A percentile compares a stretch with the other conserved stretches of the same genome.
Conservation (phyloP, 495 filamentous ascomycete species). For the Aspergillus nanangensis region DNA sequence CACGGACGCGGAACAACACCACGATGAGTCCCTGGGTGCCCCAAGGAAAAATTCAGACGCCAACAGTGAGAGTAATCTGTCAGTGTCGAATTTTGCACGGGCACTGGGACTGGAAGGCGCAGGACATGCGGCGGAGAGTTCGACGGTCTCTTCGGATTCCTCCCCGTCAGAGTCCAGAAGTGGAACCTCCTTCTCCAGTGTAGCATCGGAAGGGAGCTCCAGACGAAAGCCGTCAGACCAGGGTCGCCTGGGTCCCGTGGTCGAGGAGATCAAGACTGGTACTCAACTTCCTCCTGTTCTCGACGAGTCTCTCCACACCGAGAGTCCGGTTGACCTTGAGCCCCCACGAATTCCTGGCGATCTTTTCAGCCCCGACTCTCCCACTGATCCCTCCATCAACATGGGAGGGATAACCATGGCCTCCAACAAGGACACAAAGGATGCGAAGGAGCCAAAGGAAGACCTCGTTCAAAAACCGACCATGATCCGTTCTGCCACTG, state of each 20-base stretch:
- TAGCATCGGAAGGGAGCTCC: slow-evolving; percentile 38
- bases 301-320: slow-evolving; percentile 15
- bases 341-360: slow-evolving; percentile 30
- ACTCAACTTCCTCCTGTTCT: slow-evolving; percentile 15
- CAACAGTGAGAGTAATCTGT: slow-evolving; percentile 26
- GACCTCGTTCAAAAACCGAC: slow-evolving; percentile 18
- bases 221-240: slow-evolving; percentile 29
- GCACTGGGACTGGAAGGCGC: slow-evolving; percentile 35
- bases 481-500: slow-evolving; percentile 21
- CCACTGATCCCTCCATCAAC: slow-evolving; percentile 54
- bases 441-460: slow-evolving; percentile 13
- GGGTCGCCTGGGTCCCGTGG: slow-evolving; percentile 29
- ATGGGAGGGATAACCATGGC: slow-evolving; percentile 38
- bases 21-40: slow-evolving; percentile 2
- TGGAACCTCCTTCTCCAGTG: slow-evolving; percentile 67
- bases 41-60: slow-evolving; percentile 30
- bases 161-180: slow-evolving; percentile 58
- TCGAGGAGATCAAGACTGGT: slow-evolving; percentile 29
- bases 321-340: slow-evolving; percentile 23
- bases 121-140: slow-evolving; percentile 53
- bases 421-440: slow-evolving; percentile 21
- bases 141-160: slow-evolving; percentile 66
- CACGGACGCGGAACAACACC: slow-evolving; percentile 3
- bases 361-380: slow-evolving; percentile 48
- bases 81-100: slow-evolving; percentile 37